Percentiles rank a stretch among this genome's conserved stretches.
Conservation (phyloP, 2,329 filamentous ascomycete genomes). For the Epichloe sibirici region DNA sequence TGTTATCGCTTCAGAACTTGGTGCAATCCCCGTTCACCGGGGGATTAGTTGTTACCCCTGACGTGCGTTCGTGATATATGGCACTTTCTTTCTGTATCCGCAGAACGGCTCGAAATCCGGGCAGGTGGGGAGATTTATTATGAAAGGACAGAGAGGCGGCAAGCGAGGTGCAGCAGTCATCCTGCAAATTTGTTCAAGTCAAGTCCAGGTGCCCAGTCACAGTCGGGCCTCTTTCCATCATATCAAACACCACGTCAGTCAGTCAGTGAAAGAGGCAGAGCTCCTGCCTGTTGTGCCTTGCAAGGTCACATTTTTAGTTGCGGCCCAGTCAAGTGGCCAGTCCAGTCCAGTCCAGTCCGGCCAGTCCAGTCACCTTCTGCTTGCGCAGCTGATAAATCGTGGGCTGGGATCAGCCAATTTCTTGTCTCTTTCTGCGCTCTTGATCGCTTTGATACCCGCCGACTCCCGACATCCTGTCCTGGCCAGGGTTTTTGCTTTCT, state of each 20-base stretch:
- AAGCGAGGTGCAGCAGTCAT: not conserved
- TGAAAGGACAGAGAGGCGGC: not conserved
- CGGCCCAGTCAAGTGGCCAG: constrained; percentile 2
- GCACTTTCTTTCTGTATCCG: not conserved
- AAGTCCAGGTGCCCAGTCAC: not conserved
- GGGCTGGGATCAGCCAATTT: constrained; percentile 8
- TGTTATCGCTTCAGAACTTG: not conserved
- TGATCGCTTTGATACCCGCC: not conserved
- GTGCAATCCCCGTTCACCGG: not conserved
- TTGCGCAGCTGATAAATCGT: constrained; percentile 19
- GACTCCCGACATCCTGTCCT: not conserved
- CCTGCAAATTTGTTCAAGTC: not conserved
- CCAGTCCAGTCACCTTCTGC: constrained; percentile 3
- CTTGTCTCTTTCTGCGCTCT: not conserved
- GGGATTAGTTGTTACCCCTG: not conserved
- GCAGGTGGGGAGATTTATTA: not conserved
- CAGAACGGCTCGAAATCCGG: not conserved
- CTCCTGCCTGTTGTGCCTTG: not conserved
- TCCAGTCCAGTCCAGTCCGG: not conserved
- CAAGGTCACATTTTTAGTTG: constrained; percentile 1
- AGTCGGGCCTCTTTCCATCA: not conserved
- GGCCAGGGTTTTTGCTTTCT: not conserved
- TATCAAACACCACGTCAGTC: not conserved
- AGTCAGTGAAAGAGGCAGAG: not conserved
- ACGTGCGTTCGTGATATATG: not conserved